Conservation (phyloP, 169 alveolate species). For the Plasmodium malariae region DNA sequence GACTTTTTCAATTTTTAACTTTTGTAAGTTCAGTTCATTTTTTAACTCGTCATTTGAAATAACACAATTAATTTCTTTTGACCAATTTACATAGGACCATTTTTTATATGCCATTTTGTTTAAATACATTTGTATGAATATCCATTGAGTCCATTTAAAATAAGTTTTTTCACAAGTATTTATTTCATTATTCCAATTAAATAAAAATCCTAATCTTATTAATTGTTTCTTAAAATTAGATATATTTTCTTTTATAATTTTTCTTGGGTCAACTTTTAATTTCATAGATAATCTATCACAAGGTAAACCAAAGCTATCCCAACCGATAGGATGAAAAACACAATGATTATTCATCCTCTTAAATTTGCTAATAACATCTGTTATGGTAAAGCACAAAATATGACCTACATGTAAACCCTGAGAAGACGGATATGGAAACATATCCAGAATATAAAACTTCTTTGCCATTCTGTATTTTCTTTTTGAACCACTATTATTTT, state of each 20-base stretch:
- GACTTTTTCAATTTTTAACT: constrained; percentile 88
- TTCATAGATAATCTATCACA: constrained; percentile 93
- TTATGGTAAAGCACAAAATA: constrained; percentile 91
- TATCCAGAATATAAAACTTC: constrained; percentile 89
- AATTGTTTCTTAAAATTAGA: constrained; percentile 88
- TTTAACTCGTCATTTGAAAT: constrained; percentile 94
- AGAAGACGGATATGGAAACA: constrained; percentile 96
- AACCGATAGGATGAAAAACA: constrained; percentile 95
- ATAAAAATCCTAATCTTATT: constrained; percentile 89
- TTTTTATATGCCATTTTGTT: constrained; percentile 89
- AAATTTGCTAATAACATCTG: constrained; percentile 92
- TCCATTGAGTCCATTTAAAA: constrained; percentile 94
- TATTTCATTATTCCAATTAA: constrained; percentile 92
- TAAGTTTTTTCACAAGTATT: constrained; percentile 89
- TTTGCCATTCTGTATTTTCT: background rate
- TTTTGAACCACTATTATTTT: background rate
- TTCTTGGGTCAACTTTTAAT: constrained; percentile 82
- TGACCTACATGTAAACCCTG: constrained; percentile 94
- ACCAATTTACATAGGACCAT: constrained; percentile 86
- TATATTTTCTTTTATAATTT: constrained; percentile 87
- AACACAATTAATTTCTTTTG: constrained; percentile 86
- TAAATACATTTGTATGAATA: constrained; percentile 86
- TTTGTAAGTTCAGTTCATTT: constrained; percentile 91
- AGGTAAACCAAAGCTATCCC: constrained; percentile 96
- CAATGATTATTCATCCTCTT: constrained; percentile 86